These are phyloP conservation scores for Asterophora parasitica DNA, from an alignment of 768 basidiomycete genomes.

Conservation along the genomic window DNA sequence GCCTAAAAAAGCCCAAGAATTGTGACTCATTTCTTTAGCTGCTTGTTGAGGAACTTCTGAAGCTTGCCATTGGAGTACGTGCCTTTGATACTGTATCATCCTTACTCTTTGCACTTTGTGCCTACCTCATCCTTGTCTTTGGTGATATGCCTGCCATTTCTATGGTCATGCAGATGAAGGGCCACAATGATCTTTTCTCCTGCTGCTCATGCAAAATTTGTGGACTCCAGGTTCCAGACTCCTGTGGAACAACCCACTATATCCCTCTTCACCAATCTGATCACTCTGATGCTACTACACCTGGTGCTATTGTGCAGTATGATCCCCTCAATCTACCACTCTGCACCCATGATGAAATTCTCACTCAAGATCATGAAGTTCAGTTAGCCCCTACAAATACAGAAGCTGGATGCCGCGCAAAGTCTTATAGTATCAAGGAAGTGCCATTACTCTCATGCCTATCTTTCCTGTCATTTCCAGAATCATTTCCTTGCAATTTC, in stretches of 20 bases:
- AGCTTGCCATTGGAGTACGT: slow-evolving; percentile 27
- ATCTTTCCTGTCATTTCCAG: slow-evolving; percentile 29
- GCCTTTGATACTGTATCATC: slow-evolving; percentile 23
- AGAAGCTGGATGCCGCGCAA: slow-evolving; percentile 17
- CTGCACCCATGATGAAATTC: slow-evolving; percentile 8
- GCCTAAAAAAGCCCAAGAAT: slow-evolving; percentile 33
- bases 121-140: slow-evolving; percentile 19
- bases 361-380: slow-evolving; percentile 16
- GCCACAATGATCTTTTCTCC: slow-evolving; percentile 30
- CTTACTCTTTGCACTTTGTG: slow-evolving; percentile 15
- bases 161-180: slow-evolving; percentile 30
- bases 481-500: slow-evolving; percentile 40
- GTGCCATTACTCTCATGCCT: slow-evolving; percentile 28
- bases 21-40: slow-evolving; percentile 34
- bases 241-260: slow-evolving; percentile 16
- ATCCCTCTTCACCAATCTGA: slow-evolving; percentile 14
- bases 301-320: slow-evolving; percentile 1
- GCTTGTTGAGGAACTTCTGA: slow-evolving; percentile 27
- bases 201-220: slow-evolving; percentile 30
- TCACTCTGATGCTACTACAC: background rate
- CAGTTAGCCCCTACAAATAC: slow-evolving; percentile 13
- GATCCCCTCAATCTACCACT: slow-evolving; percentile 19
- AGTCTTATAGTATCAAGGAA: slow-evolving; percentile 30
- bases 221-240: slow-evolving; percentile 16
- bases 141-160: slow-evolving; percentile 21